phyloP scores from a whole-genome alignment of 169 alveolate genomes.

The Eimeria praecox region DNA sequence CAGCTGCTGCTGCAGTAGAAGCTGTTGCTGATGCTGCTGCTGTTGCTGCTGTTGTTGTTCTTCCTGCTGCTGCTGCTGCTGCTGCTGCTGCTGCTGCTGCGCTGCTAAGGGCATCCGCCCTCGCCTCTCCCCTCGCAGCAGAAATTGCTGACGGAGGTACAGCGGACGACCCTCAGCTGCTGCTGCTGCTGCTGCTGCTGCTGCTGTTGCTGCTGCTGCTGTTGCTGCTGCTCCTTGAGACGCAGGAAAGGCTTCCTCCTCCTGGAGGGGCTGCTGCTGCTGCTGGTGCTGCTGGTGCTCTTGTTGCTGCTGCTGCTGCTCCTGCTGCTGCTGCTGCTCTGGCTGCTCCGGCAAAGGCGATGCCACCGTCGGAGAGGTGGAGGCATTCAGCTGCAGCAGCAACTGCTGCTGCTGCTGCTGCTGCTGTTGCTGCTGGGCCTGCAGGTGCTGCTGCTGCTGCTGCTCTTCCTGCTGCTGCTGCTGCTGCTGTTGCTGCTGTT shows the following conservation, averaged over 20 bases:
- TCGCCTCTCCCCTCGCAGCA: neutral
- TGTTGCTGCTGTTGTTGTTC: neutral
- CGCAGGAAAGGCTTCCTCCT: neutral
- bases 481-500: neutral
- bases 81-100: constrained; percentile 20
- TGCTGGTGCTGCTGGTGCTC: neutral
- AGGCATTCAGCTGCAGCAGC: neutral
- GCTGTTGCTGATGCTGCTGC: neutral
- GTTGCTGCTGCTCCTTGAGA: neutral
- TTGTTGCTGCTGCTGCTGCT: neutral
- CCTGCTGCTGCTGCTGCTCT: neutral
- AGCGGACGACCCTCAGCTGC: neutral
- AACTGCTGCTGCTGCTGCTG: neutral
- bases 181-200: neutral
- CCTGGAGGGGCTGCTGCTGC: neutral
- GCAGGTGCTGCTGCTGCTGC: neutral
- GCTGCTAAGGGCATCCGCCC: neutral
- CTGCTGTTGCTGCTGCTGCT: neutral
- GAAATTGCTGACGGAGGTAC: neutral
- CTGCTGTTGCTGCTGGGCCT: neutral
- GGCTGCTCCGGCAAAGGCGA: constrained; percentile 1
- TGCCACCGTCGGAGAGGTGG: neutral
- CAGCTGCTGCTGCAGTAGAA: neutral
- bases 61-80: neutral
- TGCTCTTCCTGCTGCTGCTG: constrained; percentile 13